A percentile compares a stretch with the other conserved stretches of the same genome.
Conservation (phyloP, 108 stramenopile genomes). For the Nitzschia putrida region DNA sequence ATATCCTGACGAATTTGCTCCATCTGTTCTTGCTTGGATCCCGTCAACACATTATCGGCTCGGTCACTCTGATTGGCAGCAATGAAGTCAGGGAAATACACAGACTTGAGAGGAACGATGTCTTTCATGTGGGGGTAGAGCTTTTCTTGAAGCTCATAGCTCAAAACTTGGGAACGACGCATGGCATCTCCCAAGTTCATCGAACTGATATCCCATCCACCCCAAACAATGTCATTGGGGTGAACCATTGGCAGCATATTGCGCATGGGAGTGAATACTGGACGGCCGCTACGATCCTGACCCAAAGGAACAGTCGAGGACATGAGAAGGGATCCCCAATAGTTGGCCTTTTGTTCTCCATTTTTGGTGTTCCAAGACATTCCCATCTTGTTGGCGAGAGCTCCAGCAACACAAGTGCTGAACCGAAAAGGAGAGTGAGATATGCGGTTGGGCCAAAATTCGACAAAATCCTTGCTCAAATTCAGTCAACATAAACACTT, state of each 20-base stretch:
- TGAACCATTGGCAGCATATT: constrained; percentile 93
- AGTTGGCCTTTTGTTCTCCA: constrained; percentile 86
- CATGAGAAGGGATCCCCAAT: constrained; percentile 93
- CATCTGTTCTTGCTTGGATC: constrained; percentile 94
- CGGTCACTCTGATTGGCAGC: constrained; percentile 97
- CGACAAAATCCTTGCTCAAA: not conserved
- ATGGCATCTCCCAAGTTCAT: constrained; percentile 93
- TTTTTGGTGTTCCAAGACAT: constrained; percentile 94
- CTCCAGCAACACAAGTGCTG: constrained; percentile 86
- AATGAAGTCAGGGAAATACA: constrained; percentile 96
- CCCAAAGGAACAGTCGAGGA: constrained; percentile 94
- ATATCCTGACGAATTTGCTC: constrained; percentile 92
- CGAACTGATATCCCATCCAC: constrained; percentile 96
- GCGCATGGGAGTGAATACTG: constrained; percentile 88
- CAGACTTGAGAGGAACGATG: constrained; percentile 86
- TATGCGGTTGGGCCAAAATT: not conserved
- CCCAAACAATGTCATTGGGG: constrained; percentile 95
- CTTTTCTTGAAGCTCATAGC: constrained; percentile 89
- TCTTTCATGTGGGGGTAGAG: constrained; percentile 91
- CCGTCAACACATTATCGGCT: constrained; percentile 91
- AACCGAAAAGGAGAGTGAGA: not conserved
- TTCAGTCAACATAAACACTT: constrained; percentile 8
- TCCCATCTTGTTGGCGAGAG: constrained; percentile 91
- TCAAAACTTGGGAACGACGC: constrained; percentile 89
- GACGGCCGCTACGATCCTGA: constrained; percentile 77